Evolutionary conservation across 768 basidiomycete genomes (phyloP).

Genomic region (Panaeolus papilionaceus): DNA sequence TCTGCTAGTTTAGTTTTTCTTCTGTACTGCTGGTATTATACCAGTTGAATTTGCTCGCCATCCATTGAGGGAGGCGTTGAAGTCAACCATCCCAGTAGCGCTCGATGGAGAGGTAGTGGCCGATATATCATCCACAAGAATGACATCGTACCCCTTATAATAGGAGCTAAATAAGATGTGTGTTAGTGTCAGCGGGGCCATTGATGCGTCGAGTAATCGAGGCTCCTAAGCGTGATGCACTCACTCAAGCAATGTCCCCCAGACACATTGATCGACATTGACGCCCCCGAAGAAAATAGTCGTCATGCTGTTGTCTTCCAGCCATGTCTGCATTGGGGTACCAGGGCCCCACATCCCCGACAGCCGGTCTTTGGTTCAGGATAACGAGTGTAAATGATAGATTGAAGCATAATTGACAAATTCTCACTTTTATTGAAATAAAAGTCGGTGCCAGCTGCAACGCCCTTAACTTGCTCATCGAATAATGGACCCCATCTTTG

Average conservation of each 20-base stretch:
- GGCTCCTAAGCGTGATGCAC: conserved; percentile 8
- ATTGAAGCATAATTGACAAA: not conserved
- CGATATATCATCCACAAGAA: conserved; percentile 39
- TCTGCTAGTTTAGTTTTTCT: not conserved
- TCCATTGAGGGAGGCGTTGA: conserved; percentile 34
- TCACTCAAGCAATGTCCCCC: conserved; percentile 39
- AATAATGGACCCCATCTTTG: conserved; percentile 34
- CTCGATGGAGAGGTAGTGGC: conserved; percentile 37
- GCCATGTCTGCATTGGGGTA: conserved; percentile 40
- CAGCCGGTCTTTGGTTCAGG: conserved; percentile 30
- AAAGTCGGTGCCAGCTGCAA: conserved; percentile 38
- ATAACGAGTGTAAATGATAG: not conserved
- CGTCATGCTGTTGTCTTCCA: conserved; percentile 39
- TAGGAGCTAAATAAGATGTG: conserved; percentile 25
- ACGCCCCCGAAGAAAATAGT: conserved; percentile 42
- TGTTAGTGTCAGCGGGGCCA: not conserved
- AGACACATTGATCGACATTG: conserved; percentile 42
- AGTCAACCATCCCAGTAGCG: conserved; percentile 40
- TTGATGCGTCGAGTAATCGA: not conserved
- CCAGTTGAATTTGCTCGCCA: conserved; percentile 38
- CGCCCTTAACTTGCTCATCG: conserved; percentile 34
- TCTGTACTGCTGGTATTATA: conserved; percentile 27
- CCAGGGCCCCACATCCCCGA: conserved; percentile 42
- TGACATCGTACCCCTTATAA: conserved; percentile 42
- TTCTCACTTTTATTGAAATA: conserved; percentile 41